phyloP scores from a whole-genome alignment of 164 flowering plant species.

The Chimonanthus salicifolius region DNA sequence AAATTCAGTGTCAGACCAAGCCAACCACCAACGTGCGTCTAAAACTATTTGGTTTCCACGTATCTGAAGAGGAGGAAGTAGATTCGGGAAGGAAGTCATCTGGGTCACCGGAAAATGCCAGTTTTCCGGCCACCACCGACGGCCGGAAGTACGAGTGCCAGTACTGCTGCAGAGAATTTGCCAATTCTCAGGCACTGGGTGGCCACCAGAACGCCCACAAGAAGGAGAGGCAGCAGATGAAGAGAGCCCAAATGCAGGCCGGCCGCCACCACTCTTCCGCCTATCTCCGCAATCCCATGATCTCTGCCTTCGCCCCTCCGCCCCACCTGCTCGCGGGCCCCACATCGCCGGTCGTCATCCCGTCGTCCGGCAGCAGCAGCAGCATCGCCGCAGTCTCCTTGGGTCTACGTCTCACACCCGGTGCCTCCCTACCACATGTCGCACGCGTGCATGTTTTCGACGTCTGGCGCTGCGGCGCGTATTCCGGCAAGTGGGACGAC shows the following conservation, averaged over 20 bases:
- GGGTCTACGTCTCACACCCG: constrained; percentile 52
- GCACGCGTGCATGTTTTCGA: constrained; percentile 35
- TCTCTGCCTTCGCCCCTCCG: constrained; percentile 59
- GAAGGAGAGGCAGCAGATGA: constrained; percentile 85
- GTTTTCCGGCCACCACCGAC: constrained; percentile 25
- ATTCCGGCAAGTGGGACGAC: not conserved
- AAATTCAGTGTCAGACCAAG: constrained; percentile 30
- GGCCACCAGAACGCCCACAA: constrained; percentile 99
- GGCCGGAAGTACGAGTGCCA: constrained; percentile 92
- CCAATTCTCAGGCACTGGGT: constrained; percentile 95
- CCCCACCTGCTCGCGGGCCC: constrained; percentile 47
- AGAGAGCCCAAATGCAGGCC: constrained; percentile 76
- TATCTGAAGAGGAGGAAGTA: constrained; percentile 46
- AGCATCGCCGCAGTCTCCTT: constrained; percentile 25
- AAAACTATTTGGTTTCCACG: constrained; percentile 81
- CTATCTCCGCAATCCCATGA: constrained; percentile 48
- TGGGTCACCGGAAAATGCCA: constrained; percentile 35
- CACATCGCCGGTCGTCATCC: constrained; percentile 19
- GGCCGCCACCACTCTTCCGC: constrained; percentile 53
- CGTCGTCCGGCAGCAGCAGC: constrained; percentile 12
- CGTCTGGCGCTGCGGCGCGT: not conserved
- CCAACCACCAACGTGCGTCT: constrained; percentile 23
- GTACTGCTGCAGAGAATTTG: constrained; percentile 86
- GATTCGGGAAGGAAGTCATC: constrained; percentile 30
- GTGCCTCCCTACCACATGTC: constrained; percentile 46